Evolutionary conservation across 1,284 basidiomycete genomes (phyloP).

Genomic region (Pyrrhoderma noxium): DNA sequence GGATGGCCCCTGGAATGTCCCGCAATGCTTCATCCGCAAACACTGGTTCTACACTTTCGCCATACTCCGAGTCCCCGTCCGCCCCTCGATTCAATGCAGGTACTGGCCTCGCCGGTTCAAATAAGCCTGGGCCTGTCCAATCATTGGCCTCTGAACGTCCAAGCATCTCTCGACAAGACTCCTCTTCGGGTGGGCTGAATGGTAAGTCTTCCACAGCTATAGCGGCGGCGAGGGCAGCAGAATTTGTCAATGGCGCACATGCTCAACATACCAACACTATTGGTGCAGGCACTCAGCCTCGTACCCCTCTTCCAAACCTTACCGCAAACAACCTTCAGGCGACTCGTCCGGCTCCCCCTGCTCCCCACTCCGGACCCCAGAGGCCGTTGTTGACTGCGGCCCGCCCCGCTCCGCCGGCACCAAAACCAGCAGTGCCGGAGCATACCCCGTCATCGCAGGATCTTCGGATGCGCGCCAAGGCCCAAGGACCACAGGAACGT

Average conservation of each 20-base stretch:
- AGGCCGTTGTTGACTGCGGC: constrained; percentile 43
- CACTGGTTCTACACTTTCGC: constrained; percentile 26
- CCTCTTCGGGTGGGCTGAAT: constrained; percentile 38
- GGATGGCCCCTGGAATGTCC: constrained; percentile 24
- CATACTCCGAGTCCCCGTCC: constrained; percentile 32
- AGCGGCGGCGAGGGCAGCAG: constrained; percentile 52
- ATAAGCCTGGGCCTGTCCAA: constrained; percentile 35
- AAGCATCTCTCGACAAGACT: constrained; percentile 49
- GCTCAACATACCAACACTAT: constrained; percentile 35
- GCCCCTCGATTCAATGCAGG: constrained; percentile 79
- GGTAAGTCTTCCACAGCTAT: constrained; percentile 34
- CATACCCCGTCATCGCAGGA: constrained; percentile 56
- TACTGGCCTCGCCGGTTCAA: constrained; percentile 71
- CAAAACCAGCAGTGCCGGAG: constrained; percentile 38
- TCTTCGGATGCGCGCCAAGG: constrained; percentile 51
- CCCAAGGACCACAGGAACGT: constrained; percentile 39
- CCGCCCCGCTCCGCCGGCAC: constrained; percentile 43
- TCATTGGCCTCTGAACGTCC: constrained; percentile 32
- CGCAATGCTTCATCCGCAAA: constrained; percentile 23
- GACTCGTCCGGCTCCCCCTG: constrained; percentile 48
- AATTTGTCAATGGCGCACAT: constrained; percentile 55
- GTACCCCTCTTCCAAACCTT: constrained; percentile 36
- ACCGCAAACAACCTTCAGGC: constrained; percentile 29
- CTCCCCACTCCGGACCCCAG: constrained; percentile 5
- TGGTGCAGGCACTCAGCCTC: constrained; percentile 30